Evolutionary conservation across 768 basidiomycete species (phyloP).

Genomic region (Lactarius hatsudake): DNA sequence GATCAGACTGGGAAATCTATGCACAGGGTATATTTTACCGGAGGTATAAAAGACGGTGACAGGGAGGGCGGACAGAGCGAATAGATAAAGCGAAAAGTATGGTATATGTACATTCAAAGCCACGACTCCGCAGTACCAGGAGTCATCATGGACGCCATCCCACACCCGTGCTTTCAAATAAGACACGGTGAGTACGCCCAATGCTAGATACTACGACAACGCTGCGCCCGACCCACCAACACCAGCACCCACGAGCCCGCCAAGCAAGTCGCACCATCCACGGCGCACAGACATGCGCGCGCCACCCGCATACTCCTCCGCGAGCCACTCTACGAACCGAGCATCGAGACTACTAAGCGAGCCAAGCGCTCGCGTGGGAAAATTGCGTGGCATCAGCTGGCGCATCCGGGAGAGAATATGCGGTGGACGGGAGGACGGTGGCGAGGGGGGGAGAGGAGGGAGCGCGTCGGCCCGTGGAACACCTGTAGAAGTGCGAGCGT

Average conservation of each 20-base stretch:
- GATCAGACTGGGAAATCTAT: no score
- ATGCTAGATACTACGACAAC: not conserved
- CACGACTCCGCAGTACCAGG: no score
- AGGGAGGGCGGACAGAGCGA: no score
- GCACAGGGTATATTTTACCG: no score
- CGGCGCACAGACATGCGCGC: conserved; percentile 39
- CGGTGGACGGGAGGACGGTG: not conserved
- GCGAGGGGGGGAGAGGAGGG: conserved; percentile 50
- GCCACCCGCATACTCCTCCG: conserved; percentile 53
- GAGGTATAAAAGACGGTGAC: no score
- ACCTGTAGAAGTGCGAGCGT: conserved; percentile 54
- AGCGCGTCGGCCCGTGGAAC: conserved; percentile 59
- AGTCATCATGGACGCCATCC: no score
- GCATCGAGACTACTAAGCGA: conserved; percentile 71
- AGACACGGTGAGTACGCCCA: no score
- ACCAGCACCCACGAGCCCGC: conserved; percentile 45
- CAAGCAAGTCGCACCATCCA: conserved; percentile 49
- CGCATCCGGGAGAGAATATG: not conserved
- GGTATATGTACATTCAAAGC: no score
- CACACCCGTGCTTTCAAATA: no score
- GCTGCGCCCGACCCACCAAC: conserved; percentile 20
- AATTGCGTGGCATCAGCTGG: conserved; percentile 26
- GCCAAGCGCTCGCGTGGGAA: conserved; percentile 67
- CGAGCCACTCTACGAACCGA: conserved; percentile 77
- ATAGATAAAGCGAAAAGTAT: not conserved